A percentile compares a stretch with the other conserved stretches of the same genome.
phyloP scores from a whole-genome alignment of 2,329 filamentous ascomycete species.

The Botrytis tulipae region DNA sequence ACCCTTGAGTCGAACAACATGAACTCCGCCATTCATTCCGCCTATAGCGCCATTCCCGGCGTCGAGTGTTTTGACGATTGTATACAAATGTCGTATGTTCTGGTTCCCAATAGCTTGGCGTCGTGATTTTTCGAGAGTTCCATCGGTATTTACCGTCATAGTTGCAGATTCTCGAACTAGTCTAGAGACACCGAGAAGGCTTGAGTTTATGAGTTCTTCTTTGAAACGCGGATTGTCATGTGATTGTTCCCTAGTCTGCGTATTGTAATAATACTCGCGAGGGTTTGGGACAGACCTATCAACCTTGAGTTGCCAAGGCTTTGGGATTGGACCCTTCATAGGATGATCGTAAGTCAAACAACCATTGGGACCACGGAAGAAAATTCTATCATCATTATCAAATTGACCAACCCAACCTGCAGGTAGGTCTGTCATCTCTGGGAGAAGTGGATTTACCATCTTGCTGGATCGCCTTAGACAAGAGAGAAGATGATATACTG shows the following conservation, averaged over 20 bases:
- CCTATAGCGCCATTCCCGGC: conserved; percentile 28
- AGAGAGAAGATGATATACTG: not conserved
- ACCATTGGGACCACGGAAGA: not conserved
- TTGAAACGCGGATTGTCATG: conserved; percentile 23
- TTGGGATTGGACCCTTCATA: conserved; percentile 18
- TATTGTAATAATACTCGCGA: conserved; percentile 21
- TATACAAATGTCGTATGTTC: conserved; percentile 27
- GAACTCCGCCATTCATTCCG: conserved; percentile 36
- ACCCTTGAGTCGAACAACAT: conserved; percentile 29
- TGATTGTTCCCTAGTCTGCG: not conserved
- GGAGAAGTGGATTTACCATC: conserved; percentile 15
- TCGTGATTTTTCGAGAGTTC: conserved; percentile 12
- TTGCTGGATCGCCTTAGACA: not conserved
- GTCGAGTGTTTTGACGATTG: conserved; percentile 33
- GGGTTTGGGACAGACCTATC: not conserved
- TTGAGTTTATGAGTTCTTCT: conserved; percentile 4
- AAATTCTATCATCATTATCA: conserved; percentile 15
- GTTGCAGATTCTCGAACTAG: conserved; percentile 20
- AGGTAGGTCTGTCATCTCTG: conserved; percentile 7
- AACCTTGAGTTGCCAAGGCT: conserved; percentile 23
- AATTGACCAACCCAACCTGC: conserved; percentile 7
- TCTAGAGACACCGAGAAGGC: conserved; percentile 12
- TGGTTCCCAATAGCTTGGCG: conserved; percentile 2
- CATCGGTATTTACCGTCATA: conserved; percentile 11
- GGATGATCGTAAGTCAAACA: conserved; percentile 18